A percentile compares a stretch with the other conserved stretches of the same genome.
These are phyloP conservation scores for Pyrenopolyporus hunteri DNA, from an alignment of 495 filamentous ascomycete genomes.

Conservation along the genomic window DNA sequence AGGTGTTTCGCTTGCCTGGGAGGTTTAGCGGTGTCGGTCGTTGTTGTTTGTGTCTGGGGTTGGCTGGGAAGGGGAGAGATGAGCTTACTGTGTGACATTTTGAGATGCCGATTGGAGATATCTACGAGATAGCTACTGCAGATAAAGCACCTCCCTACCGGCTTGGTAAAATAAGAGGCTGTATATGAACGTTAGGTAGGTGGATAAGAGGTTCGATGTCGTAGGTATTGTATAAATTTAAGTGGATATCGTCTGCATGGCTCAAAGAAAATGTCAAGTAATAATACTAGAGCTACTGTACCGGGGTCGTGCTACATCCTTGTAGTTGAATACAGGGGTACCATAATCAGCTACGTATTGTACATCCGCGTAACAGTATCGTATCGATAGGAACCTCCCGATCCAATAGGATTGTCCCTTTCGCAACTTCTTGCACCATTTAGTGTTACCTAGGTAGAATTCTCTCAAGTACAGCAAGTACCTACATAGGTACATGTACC, in stretches of 20 bases:
- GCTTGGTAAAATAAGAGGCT: too few species aligned
- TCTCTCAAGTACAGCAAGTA: too few species aligned
- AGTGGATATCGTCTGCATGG: neutral
- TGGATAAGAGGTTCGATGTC: too few species aligned
- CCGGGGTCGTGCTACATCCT: too few species aligned
- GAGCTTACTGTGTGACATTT: slow-evolving; percentile 63
- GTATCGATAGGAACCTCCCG: slow-evolving; percentile 8
- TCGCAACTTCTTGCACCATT: too few species aligned
- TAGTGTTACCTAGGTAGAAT: too few species aligned
- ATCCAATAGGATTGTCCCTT: slow-evolving; percentile 17
- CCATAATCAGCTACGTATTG: neutral
- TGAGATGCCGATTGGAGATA: slow-evolving; percentile 14
- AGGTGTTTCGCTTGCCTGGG: slow-evolving; percentile 90
- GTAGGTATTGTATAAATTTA: neutral
- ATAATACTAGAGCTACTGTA: too few species aligned
- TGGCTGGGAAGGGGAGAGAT: neutral
- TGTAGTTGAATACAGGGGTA: too few species aligned
- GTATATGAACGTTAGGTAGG: too few species aligned
- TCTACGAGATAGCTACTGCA: neutral
- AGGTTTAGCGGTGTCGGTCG: slow-evolving; percentile 22
- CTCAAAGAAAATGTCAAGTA: neutral
- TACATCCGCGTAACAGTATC: too few species aligned
- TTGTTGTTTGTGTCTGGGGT: too few species aligned
- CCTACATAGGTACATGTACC: neutral
- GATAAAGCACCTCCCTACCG: too few species aligned